These are phyloP conservation scores for Daldinia decipiens DNA, from an alignment of 495 filamentous ascomycete genomes.

Conservation along the genomic window DNA sequence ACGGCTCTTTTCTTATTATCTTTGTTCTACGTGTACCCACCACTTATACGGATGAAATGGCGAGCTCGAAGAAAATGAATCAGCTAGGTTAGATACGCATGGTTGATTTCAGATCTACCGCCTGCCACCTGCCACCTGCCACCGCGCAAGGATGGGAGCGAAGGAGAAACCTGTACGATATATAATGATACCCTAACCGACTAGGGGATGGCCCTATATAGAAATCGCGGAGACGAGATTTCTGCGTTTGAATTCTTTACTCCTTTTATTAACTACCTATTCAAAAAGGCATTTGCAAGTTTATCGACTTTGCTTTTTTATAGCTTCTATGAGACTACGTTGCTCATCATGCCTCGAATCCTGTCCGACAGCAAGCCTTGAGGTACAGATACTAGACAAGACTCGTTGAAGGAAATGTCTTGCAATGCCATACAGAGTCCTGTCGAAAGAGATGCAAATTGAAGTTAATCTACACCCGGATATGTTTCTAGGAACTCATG, in stretches of 20 bases:
- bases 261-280: conserved; percentile 8
- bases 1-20: conserved; percentile 3
- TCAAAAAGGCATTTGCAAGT: conserved; percentile 10
- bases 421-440: no score
- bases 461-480: no score
- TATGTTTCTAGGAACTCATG: background rate
- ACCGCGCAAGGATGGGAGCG: conserved; percentile 6
- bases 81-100: background rate
- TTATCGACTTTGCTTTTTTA: background rate
- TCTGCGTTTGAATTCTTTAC: conserved; percentile 14
- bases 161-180: conserved; percentile 26
- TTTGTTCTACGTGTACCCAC: conserved; percentile 13
- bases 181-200: conserved; percentile 36
- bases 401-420: no score
- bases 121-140: background rate
- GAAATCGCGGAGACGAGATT: conserved; percentile 9
- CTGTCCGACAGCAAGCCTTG: no score
- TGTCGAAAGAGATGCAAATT: background rate
- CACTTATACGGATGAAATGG: conserved; percentile 4
- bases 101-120: background rate
- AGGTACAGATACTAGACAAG: no score
- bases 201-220: conserved; percentile 2
- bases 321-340: background rate
- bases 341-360: background rate
- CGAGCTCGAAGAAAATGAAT: background rate